Conservation (phyloP, 768 basidiomycete genomes). For the Lepiota subincarnata region DNA sequence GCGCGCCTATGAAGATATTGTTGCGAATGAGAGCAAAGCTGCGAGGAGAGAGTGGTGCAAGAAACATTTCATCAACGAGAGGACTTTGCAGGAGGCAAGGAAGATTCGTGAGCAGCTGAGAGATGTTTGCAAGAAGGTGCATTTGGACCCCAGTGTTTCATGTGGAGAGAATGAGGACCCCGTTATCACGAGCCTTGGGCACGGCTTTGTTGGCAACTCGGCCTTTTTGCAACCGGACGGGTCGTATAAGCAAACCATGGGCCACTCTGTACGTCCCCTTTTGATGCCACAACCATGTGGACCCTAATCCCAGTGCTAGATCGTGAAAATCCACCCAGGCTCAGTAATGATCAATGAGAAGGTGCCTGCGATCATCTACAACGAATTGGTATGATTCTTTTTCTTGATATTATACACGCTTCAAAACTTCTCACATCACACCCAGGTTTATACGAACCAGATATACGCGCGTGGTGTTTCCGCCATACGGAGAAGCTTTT, state of each 20-base stretch:
- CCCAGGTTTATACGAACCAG: constrained; percentile 60
- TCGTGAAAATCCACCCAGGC: constrained; percentile 88
- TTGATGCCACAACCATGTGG: neutral
- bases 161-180: constrained; percentile 64
- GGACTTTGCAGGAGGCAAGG: constrained; percentile 71
- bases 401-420: constrained; percentile 2
- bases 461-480: constrained; percentile 94
- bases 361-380: constrained; percentile 83
- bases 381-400: constrained; percentile 67
- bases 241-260: constrained; percentile 79
- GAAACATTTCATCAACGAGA: constrained; percentile 77
- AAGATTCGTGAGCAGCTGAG: constrained; percentile 80
- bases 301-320: constrained; percentile 26
- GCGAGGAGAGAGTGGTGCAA: constrained; percentile 75
- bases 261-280: constrained; percentile 49
- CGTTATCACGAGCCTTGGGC: constrained; percentile 66
- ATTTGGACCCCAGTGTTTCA: constrained; percentile 55
- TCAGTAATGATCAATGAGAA: constrained; percentile 81
- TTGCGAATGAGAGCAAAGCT: constrained; percentile 39
- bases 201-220: constrained; percentile 77
- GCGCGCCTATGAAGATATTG: constrained; percentile 73
- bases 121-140: constrained; percentile 53
- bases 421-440: constrained; percentile 29
- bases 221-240: constrained; percentile 85
- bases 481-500: constrained; percentile 57